A percentile compares a stretch with the other conserved stretches of the same genome.
phyloP scores from a whole-genome alignment of 2,329 filamentous ascomycete genomes.

The Mycosphaerella arachidis region DNA sequence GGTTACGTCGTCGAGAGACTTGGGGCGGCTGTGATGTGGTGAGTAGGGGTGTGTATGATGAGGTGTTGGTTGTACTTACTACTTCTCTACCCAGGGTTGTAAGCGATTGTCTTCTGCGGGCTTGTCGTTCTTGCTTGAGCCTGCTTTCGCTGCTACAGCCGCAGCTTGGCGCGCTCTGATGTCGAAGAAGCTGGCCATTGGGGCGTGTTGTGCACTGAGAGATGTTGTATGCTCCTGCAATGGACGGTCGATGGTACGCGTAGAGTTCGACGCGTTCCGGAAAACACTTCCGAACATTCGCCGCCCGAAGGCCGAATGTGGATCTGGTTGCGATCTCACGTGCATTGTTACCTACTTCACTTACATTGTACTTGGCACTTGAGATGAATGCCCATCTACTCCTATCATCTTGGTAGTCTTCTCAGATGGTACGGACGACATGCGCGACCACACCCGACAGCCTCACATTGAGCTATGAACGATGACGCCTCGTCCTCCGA shows the following conservation, averaged over 20 bases:
- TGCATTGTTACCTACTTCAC: neutral
- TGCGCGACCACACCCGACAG: conserved; percentile 14
- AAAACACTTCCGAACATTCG: neutral
- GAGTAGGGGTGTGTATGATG: conserved; percentile 7
- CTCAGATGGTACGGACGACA: conserved; percentile 22
- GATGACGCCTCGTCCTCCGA: conserved; percentile 34
- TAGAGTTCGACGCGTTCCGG: neutral
- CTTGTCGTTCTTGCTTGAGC: conserved; percentile 62
- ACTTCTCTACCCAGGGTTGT: conserved; percentile 80
- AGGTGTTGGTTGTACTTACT: conserved; percentile 14
- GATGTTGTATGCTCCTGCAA: neutral
- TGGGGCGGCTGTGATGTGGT: conserved; percentile 66
- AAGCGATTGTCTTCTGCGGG: conserved; percentile 60
- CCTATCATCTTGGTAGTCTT: neutral
- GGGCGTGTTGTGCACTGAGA: neutral
- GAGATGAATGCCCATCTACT: neutral
- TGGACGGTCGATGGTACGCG: neutral
- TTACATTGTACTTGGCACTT: neutral
- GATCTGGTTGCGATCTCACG: neutral
- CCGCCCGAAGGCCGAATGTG: neutral
- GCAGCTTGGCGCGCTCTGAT: conserved; percentile 74
- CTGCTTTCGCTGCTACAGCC: conserved; percentile 62
- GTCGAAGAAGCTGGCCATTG: conserved; percentile 91
- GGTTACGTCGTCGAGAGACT: conserved; percentile 88
- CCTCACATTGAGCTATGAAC: conserved; percentile 33